Evolutionary conservation across 1,139 yeast genomes (phyloP), one percentile per base, ranked within the genome.

Genomic region (Sugiyamaella castrensis): DNA sequence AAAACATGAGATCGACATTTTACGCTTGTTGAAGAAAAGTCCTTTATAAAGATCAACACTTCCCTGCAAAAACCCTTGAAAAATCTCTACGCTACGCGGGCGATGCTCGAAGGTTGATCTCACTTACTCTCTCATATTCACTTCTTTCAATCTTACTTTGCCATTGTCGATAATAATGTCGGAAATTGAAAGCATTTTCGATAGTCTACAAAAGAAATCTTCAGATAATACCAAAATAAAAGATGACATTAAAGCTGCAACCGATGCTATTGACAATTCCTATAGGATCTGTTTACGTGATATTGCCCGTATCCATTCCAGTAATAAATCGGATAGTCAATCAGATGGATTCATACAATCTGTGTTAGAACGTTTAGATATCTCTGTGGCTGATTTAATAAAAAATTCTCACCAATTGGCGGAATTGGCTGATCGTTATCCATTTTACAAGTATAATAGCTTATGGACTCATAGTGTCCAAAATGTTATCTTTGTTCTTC

Each of bases 371-470:
- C 19, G 38, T 32, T 19, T 48, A 27, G 40, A 32, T 37, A 10
- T 19, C 9, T 24, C 45, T 8, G 35, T 55, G 37, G 31, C 42
- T 16, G 37, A 30, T 10, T 9, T 33, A 16, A 12, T 16, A 19
- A 9, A 8, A 16, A 42, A 12, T 2, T 29, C 38, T 8, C 16
- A 31, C 26, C 29, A 31, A 6, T 48, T 59, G 24, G 31, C 34
- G 19, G 15, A 26, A 13, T 46, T 29, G 11, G 52, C 40, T 11
- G 42, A 40, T 11, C 42, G 51, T 26, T 41, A 57, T 36, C 61
- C 65, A 5, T 61, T 51, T 46, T 58, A 64, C 52, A 57, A 57
- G 42, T 64, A 60, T 56, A 54, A 58, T 40, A 47, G 46, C 35
- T 33, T 59, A 19, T 62, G 63, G 64, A 47, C 57, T n/a, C 50